Conservation (phyloP, 345 rosid species). For the Populus alba region DNA sequence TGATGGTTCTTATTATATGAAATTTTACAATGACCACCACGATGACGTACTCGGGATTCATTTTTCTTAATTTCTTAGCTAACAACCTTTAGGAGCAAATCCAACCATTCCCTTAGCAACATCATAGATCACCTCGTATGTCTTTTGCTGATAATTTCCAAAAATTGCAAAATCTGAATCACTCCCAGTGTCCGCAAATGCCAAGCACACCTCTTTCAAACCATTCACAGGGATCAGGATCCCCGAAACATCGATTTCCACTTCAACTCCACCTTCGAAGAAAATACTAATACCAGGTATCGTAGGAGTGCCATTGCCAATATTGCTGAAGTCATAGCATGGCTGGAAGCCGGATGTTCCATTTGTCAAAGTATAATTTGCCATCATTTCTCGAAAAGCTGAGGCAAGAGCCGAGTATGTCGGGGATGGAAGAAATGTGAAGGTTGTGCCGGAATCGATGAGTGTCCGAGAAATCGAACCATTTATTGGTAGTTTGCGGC, state of each 20-base stretch:
- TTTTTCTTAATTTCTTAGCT: neutral
- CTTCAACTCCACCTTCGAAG: neutral
- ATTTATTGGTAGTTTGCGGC: neutral
- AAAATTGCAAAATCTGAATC: neutral
- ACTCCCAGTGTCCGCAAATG: neutral
- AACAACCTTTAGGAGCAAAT: constrained; percentile 5
- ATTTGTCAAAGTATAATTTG: neutral
- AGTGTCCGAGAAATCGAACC: neutral
- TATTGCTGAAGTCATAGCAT: no score
- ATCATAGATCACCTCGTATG: constrained; percentile 6
- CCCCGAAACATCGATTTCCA: neutral
- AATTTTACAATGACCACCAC: no score
- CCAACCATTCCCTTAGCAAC: constrained; percentile 2
- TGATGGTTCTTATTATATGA: no score
- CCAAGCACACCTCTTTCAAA: neutral
- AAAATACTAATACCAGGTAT: neutral
- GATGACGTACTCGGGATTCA: no score
- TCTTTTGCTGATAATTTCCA: constrained; percentile 12
- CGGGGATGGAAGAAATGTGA: constrained; percentile 13
- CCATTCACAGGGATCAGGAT: neutral
- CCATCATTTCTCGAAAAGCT: constrained; percentile 12
- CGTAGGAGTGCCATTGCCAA: neutral
- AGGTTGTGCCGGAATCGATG: constrained; percentile 32
- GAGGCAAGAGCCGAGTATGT: constrained; percentile 9
- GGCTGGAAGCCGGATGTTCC: no score